These are phyloP conservation scores for Emergomyces africanus DNA, from an alignment of 2,329 filamentous ascomycete genomes.

Conservation along the genomic window DNA sequence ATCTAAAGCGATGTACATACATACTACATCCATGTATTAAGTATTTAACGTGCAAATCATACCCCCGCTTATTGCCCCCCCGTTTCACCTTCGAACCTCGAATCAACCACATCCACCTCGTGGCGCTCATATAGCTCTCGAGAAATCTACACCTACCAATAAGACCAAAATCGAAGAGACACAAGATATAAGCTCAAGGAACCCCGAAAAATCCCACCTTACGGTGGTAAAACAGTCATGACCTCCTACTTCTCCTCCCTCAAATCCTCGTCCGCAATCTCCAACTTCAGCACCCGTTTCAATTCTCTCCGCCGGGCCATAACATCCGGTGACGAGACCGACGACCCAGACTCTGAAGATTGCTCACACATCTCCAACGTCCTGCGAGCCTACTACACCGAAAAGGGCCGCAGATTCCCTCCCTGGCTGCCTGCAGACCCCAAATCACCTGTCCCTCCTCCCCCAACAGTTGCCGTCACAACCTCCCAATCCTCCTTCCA, in stretches of 20 bases:
- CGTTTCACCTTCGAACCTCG: neutral
- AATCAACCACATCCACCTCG: neutral
- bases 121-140: no score
- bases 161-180: neutral
- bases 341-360: constrained; percentile 49
- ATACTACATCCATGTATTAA: no score
- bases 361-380: constrained; percentile 92
- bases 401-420: constrained; percentile 72
- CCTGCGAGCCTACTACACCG: constrained; percentile 80
- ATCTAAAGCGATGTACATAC: no score
- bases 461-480: constrained; percentile 36
- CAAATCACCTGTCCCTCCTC: constrained; percentile 50
- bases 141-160: neutral
- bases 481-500: constrained; percentile 43
- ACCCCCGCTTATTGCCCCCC: no score
- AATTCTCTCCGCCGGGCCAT: constrained; percentile 41
- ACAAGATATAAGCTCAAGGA: neutral
- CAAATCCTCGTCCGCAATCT: constrained; percentile 30
- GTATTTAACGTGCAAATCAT: no score
- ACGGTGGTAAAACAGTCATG: constrained; percentile 36
- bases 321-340: constrained; percentile 28
- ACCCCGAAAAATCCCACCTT: neutral
- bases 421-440: constrained; percentile 83
- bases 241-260: constrained; percentile 69
- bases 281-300: constrained; percentile 44